Conservation (phyloP, 2,329 filamentous ascomycete genomes). For the Phoma sp. region DNA sequence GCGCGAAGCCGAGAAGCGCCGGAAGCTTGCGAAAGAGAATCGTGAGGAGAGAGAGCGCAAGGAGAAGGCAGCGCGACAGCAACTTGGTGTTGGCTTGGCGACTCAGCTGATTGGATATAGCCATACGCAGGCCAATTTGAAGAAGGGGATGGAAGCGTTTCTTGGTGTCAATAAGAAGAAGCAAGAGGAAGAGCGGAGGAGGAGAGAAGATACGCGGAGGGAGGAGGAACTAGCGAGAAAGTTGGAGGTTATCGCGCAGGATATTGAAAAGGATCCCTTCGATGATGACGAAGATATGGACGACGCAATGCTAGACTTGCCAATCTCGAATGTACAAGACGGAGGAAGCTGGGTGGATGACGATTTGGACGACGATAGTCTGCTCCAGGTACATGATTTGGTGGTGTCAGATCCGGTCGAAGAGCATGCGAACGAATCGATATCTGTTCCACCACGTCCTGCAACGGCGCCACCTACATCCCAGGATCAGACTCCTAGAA, state of each 20-base stretch:
- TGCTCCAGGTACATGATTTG: conserved; percentile 40
- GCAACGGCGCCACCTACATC: conserved; percentile 9
- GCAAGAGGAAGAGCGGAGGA: conserved; percentile 26
- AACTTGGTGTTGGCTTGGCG: conserved; percentile 45
- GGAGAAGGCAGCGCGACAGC: conserved; percentile 37
- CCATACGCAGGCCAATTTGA: conserved; percentile 47
- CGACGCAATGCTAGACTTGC: conserved; percentile 21
- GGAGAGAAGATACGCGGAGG: conserved; percentile 25
- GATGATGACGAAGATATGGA: conserved; percentile 35
- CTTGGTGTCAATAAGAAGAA: conserved; percentile 38
- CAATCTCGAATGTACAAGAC: conserved; percentile 4
- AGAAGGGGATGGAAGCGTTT: conserved; percentile 49
- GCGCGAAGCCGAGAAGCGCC: conserved; percentile 44
- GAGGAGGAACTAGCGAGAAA: conserved; percentile 27
- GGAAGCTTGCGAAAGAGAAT: conserved; percentile 40
- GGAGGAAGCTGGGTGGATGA: conserved; percentile 36
- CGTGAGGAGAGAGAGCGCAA: conserved; percentile 42
- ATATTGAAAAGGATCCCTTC: conserved; percentile 43
- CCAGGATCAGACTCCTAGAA: neutral
- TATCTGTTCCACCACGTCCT: neutral
- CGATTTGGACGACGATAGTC: conserved; percentile 43
- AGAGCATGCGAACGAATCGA: neutral
- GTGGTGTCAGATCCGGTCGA: conserved; percentile 37
- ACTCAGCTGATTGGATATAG: conserved; percentile 51
- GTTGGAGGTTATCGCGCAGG: conserved; percentile 31